Base-by-base conservation (phyloP, 2,329 filamentous ascomycete genomes). In the Alternaria sp. region DNA sequence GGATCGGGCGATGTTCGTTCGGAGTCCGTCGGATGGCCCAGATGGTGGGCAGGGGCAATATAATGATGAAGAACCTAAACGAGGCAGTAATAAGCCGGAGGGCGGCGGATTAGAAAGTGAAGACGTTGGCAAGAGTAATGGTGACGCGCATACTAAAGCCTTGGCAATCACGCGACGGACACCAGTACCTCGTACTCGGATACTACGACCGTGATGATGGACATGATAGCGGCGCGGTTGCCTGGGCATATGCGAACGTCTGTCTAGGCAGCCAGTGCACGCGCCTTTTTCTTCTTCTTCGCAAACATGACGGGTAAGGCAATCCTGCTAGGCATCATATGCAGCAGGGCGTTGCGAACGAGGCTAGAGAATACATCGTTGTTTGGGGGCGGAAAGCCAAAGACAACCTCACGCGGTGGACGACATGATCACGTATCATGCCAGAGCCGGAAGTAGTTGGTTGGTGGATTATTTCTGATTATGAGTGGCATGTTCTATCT, bases 351-450 rank as follows among this genome's bases (percentile, higher is more conserved):
- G 44, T 24, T 26, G 44, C 44, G 44, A 36, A 26, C 45, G 26
- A 50, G 50, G 41, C 57, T 21, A 48, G 34, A 23, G 23, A 24
- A 4, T 26, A 17, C 29, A 48, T 48, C 23, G 29, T 24, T 48
- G n/a, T 23, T 39, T 39, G 45, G 51, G 50, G 55, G 50, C 51
- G 11, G 24, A 58, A 61, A 61, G 54, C 37, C 46, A 61, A 61
- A 51, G 13, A 36, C 31, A 33, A 55, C 54, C 6, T 54, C 58
- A 61, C 26, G 13, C 45, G 11, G 41, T 4, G 40, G 21, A 41
- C 52, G 34, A 36, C 2, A 37, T 40, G 10, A 21, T 31, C 31
- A 26, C 8, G 21, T n/a, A 40, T 11, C 11, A 24, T 40, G 21
- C 9, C 14, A 29, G 13, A 34, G 17, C 44, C 5, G 8, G 21